A percentile compares a stretch with the other conserved stretches of the same genome.
phyloP scores from a whole-genome alignment of 441 rosid genomes.

The Arabidopsis hybrid region DNA sequence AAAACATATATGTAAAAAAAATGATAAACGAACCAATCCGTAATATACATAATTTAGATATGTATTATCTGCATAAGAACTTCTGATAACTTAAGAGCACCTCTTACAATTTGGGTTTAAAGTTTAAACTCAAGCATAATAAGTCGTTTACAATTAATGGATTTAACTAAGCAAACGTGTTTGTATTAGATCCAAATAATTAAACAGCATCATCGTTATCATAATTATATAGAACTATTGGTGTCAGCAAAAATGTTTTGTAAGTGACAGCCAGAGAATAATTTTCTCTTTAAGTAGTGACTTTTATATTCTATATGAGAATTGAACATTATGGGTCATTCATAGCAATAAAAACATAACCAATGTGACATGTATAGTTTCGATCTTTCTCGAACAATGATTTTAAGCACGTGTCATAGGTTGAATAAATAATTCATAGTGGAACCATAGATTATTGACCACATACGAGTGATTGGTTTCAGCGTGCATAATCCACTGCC shows the following conservation, averaged over 20 bases:
- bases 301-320: not conserved
- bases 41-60: not conserved
- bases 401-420: conserved; percentile 37
- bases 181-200: not conserved
- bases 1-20: not conserved
- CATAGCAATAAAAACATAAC: conserved; percentile 29
- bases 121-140: not conserved
- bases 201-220: not conserved
- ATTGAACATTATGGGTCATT: conserved; percentile 34
- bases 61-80: not conserved
- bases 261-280: conserved; percentile 1
- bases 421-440: conserved; percentile 17
- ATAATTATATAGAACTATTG: not conserved
- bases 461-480: conserved; percentile 11
- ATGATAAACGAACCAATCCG: not conserved
- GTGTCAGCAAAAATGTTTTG: not conserved
- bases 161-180: not conserved
- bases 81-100: not conserved
- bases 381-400: conserved; percentile 32
- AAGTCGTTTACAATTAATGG: not conserved
- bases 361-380: conserved; percentile 12
- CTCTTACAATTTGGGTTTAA: conserved; percentile 5
- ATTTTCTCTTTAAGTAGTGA: not conserved
- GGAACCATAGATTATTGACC: conserved; percentile 34
- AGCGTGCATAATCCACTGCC: conserved; percentile 33